Percentiles rank a stretch among this genome's conserved stretches.
Evolutionary conservation across 78 protist species (phyloP).

Genomic region (Speleostelium caveatum): DNA sequence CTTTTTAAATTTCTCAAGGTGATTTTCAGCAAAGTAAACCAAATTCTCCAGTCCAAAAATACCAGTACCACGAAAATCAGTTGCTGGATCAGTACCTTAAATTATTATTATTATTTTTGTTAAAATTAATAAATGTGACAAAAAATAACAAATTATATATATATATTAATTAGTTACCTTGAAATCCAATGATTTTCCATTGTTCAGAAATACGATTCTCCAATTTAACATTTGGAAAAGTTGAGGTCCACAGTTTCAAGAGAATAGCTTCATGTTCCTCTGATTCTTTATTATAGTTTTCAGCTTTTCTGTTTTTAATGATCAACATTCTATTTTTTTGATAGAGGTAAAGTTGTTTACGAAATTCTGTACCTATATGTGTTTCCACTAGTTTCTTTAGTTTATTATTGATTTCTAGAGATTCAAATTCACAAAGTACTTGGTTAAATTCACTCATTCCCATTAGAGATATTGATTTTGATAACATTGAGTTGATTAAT

Average conservation of each 20-base stretch:
- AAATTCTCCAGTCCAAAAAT: conserved; percentile 72
- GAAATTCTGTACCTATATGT: conserved; percentile 19
- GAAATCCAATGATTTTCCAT: conserved; percentile 75
- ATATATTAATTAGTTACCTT: too few relatives aligned
- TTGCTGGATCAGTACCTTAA: conserved; percentile 70
- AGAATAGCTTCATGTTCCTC: conserved; percentile 58
- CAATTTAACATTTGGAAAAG: conserved; percentile 49
- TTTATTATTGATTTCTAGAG: conserved; percentile 21
- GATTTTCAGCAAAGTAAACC: conserved; percentile 58
- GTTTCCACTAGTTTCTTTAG: conserved; percentile 20
- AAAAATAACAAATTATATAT: too few relatives aligned
- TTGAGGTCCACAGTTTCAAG: conserved; percentile 48
- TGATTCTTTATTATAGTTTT: conserved; percentile 11
- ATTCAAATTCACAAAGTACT: conserved; percentile 20
- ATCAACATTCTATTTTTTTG: conserved; percentile 38
- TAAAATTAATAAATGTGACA: too few relatives aligned
- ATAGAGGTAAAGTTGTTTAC: conserved; percentile 43
- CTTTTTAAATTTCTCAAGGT: conserved; percentile 56
- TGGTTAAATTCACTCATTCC: not conserved
- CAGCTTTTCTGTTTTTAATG: conserved; percentile 33
- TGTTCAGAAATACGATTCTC: conserved; percentile 59
- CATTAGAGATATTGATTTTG: not conserved
- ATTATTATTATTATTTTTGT: too few relatives aligned
- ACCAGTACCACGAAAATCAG: conserved; percentile 79
- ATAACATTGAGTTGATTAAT: conserved; percentile 7